Conservation (phyloP, 225 moss, liverwort and hornwort genomes). For the Sphagnum contortum region DNA sequence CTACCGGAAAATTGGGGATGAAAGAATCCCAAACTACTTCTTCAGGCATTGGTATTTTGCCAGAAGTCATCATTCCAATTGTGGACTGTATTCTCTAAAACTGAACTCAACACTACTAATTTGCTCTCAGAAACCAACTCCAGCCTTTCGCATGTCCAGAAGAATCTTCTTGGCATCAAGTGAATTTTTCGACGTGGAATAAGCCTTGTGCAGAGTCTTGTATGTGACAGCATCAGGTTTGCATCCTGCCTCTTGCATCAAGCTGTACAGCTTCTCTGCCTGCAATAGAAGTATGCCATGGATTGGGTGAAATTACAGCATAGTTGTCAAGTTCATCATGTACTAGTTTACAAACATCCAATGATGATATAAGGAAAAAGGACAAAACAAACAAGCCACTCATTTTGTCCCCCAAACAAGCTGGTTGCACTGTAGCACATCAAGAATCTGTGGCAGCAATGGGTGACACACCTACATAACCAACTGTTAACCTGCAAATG, state of each 20-base stretch:
- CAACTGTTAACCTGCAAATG: no score
- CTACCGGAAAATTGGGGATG: no score
- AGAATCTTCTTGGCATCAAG: conserved; percentile 53
- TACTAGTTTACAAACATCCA: neutral
- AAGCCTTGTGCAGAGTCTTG: conserved; percentile 42
- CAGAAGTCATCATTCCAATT: no score
- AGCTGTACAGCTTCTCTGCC: conserved; percentile 48
- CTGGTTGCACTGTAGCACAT: neutral
- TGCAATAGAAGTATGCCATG: conserved; percentile 11
- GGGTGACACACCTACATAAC: neutral
- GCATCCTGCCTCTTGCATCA: conserved; percentile 42
- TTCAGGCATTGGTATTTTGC: no score
- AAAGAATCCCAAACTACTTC: no score
- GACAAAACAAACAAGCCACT: neutral
- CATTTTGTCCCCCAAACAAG: neutral
- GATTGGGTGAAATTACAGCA: neutral
- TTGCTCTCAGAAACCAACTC: conserved; percentile 19
- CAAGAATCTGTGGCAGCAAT: neutral
- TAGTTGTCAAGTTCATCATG: neutral
- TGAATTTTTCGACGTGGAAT: conserved; percentile 24
- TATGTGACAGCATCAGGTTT: conserved; percentile 44
- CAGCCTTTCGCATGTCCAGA: conserved; percentile 65
- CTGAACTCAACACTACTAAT: no score
- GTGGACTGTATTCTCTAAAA: no score
- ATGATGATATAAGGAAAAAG: neutral